Percentiles rank a stretch among this genome's conserved stretches.
Evolutionary conservation across 495 filamentous ascomycete genomes (phyloP).

Genomic region (Penicillium manginii): DNA sequence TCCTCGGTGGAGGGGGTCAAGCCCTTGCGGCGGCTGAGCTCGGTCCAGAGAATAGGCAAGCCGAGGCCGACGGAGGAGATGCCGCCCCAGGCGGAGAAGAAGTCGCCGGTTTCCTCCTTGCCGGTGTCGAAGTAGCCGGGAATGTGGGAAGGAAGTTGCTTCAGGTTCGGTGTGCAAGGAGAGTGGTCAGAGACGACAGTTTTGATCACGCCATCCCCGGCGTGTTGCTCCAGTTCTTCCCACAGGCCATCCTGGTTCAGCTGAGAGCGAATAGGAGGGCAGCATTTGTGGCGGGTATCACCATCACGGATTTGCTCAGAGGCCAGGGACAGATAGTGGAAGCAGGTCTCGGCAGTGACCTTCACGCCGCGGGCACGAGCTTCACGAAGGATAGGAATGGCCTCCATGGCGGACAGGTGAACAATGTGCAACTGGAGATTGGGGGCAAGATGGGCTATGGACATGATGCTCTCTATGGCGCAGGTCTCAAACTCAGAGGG

Average conservation of each 20-base stretch:
- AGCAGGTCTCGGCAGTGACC: slow-evolving; percentile 96
- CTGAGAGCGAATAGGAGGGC: slow-evolving; percentile 86
- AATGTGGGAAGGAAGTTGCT: slow-evolving; percentile 76
- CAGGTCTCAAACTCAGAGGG: slow-evolving; percentile 90
- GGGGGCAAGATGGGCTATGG: slow-evolving; percentile 78
- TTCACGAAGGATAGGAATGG: slow-evolving; percentile 83
- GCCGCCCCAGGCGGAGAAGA: slow-evolving; percentile 95
- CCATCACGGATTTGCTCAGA: slow-evolving; percentile 85
- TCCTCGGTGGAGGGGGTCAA: slow-evolving; percentile 44
- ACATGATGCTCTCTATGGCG: slow-evolving; percentile 84
- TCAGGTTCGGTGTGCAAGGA: slow-evolving; percentile 93
- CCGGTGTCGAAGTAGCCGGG: slow-evolving; percentile 40
- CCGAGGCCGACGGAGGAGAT: slow-evolving; percentile 94
- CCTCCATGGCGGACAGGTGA: slow-evolving; percentile 88
- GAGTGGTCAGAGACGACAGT: slow-evolving; percentile 97
- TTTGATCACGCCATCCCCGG: slow-evolving; percentile 77
- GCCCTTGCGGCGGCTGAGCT: slow-evolving; percentile 61
- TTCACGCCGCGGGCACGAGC: slow-evolving; percentile 81
- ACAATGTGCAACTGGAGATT: slow-evolving; percentile 91
- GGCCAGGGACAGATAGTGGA: slow-evolving; percentile 93
- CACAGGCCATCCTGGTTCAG: slow-evolving; percentile 88
- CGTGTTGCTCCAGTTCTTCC: slow-evolving; percentile 69
- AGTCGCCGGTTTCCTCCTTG: slow-evolving; percentile 63
- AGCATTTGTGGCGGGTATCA: slow-evolving; percentile 97
- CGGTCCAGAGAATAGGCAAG: slow-evolving; percentile 88